A percentile compares a stretch with the other conserved stretches of the same genome.
These are phyloP conservation scores for Sesbania bispinosa DNA, from an alignment of 306 rosid species.

Conservation along the genomic window DNA sequence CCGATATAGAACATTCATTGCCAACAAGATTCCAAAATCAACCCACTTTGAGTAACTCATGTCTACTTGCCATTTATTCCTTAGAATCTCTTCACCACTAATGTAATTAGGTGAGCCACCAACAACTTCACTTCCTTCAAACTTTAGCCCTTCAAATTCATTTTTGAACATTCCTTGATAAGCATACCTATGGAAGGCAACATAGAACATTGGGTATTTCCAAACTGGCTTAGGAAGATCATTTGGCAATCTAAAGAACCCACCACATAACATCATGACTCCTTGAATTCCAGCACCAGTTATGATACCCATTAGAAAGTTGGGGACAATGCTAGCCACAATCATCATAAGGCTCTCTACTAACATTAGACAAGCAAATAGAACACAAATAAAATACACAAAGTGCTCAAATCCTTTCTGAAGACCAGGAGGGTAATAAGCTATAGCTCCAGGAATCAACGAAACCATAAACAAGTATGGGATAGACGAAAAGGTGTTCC, in stretches of 20 bases:
- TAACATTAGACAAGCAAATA: constrained; percentile 49
- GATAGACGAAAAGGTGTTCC: constrained; percentile 62
- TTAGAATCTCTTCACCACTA: constrained; percentile 50
- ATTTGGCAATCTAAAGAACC: constrained; percentile 54
- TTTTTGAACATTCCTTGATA: constrained; percentile 68
- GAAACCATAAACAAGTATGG: constrained; percentile 49
- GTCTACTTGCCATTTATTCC: constrained; percentile 30
- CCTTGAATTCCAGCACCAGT: constrained; percentile 74
- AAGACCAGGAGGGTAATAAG: constrained; percentile 55
- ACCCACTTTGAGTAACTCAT: constrained; percentile 69
- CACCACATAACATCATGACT: constrained; percentile 49
- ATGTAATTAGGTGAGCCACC: not conserved
- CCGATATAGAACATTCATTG: constrained; percentile 51
- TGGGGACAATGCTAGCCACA: constrained; percentile 62
- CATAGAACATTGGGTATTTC: constrained; percentile 54
- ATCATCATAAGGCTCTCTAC: constrained; percentile 88
- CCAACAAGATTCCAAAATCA: constrained; percentile 50
- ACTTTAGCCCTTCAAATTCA: constrained; percentile 47
- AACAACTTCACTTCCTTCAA: not conserved
- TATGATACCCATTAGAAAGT: constrained; percentile 75
- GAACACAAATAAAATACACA: constrained; percentile 28
- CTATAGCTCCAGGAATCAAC: constrained; percentile 51
- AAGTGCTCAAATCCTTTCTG: constrained; percentile 41
- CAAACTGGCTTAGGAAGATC: constrained; percentile 53
- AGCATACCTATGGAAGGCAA: constrained; percentile 62